Conservation (phyloP, 2,329 filamentous ascomycete genomes). For the Westerdykella ornata region DNA sequence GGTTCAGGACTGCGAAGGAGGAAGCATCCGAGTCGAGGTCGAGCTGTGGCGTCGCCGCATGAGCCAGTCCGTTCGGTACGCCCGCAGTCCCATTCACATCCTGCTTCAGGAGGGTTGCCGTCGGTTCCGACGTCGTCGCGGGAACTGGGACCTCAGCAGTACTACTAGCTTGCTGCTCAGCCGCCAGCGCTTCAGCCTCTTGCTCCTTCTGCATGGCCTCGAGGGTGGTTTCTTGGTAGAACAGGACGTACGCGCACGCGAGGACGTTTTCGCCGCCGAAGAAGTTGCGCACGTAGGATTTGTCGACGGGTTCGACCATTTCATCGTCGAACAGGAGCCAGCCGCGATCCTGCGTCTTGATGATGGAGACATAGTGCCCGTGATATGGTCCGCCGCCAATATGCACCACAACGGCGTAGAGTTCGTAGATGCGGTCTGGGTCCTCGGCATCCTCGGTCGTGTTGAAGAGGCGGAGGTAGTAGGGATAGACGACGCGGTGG, state of each 20-base stretch:
- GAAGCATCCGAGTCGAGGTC: constrained; percentile 37
- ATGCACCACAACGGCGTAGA: constrained; percentile 95
- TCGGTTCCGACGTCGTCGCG: constrained; percentile 25
- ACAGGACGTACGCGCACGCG: constrained; percentile 92
- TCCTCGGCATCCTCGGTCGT: constrained; percentile 94
- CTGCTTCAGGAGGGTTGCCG: constrained; percentile 38
- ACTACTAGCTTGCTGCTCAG: constrained; percentile 26
- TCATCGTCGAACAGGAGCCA: constrained; percentile 98
- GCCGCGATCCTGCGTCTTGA: constrained; percentile 92
- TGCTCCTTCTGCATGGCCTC: constrained; percentile 69
- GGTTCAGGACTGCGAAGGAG: constrained; percentile 54
- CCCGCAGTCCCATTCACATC: constrained; percentile 37
- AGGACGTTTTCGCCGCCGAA: constrained; percentile 81
- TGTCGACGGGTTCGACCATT: constrained; percentile 96
- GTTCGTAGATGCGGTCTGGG: constrained; percentile 86
- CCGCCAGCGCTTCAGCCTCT: constrained; percentile 62
- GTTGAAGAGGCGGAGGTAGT: constrained; percentile 93
- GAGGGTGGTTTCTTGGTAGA: constrained; percentile 85
- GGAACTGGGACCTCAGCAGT: constrained; percentile 51
- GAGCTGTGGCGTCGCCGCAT: constrained; percentile 35
- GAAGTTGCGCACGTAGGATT: constrained; percentile 92
- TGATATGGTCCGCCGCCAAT: constrained; percentile 96
- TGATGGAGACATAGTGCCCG: constrained; percentile 94
- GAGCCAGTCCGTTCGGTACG: constrained; percentile 28
- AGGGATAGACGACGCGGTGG: constrained; percentile 93